Base-by-base conservation (phyloP, 2,329 filamentous ascomycete genomes). In the Tolypocladium amazonense region DNA sequence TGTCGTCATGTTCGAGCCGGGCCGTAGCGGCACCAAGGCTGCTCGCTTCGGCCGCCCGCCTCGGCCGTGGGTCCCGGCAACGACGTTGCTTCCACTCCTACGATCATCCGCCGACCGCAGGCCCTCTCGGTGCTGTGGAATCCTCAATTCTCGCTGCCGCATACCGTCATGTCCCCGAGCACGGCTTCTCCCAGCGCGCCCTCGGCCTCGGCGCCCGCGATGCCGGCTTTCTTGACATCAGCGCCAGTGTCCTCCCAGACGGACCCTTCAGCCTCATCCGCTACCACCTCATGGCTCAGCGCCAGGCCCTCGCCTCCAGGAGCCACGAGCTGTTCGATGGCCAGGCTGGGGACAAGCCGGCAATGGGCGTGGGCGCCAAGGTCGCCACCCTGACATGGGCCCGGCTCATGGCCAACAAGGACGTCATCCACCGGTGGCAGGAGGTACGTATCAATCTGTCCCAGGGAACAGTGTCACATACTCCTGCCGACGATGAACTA, bases 161-260 rank as follows among this genome's bases (percentile, higher is more conserved):
- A 23, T 84, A 94, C 67, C 71, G 76, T 37, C 89, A 96, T 72
- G 86, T 97, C 12, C 91, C 92, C 23, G 73, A 81, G 57, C 83
- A 91, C 71, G 94, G 94, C 71, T 99, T 97, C 80, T 90, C 90
- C 0, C 76, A 80, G 56, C 79, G 83, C 25, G 80, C 92, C 0
- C 81, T 99, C 12, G 82, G 84, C 52, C 82, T 89, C 27, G 94
- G 93, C 62, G 90, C 90, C 62, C 86, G 86, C 68, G 91, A 96
- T 68, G 86, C 87, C 23, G 92, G 92, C 53, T 96, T 93, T 72
- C 85, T 91, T 58, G 90, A 94, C 70, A 91, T 93, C 61, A 92
- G 90, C 61, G 85, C 89, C 12, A 92, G 91, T 69, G 78, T 97
- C 25, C 85, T 99, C 59, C 86, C 90, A 1, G 81, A 87, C 50